Evolutionary conservation across 1,284 basidiomycete species (phyloP), one percentile per base, ranked within the genome.

Genomic region (Naganishia liquefaciens): DNA sequence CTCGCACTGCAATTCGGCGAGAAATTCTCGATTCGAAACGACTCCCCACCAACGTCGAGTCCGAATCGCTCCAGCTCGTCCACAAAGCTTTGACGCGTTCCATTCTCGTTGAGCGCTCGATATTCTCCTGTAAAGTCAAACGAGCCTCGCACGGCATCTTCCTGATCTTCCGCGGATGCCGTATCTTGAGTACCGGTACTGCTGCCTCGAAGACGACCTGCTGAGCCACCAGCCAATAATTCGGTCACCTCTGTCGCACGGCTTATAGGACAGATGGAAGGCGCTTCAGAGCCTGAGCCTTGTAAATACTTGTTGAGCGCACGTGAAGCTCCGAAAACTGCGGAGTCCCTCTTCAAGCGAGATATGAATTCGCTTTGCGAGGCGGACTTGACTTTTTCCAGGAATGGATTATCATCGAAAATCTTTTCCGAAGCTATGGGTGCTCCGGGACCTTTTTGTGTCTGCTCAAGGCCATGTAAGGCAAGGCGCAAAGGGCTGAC

Each of bases 101-200:
- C 86, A 28, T 88, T 87, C 70, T 87, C 85, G 64, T 87, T 87
- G 49, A 93, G 82, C 68, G 81, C 84, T 73, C 83, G 81, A 54
- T 90, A 80, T 75, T 92, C 91, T 25, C 85, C 87, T 0, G 90
- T 92, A 72, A 93, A 93, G 74, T 93, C 90, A 69, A 93, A 93
- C 1, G 87, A 89, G 70, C 84, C 86, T 76, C 87, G 88, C 0
- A 88, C 89, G 66, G 86, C 84, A 57, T 87, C 85, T 50, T 67
- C 63, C 28, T 66, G 53, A 40, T 75, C 80, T 19, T 25, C 10
- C 0, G 65, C 54, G 5, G 61, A 55, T 11, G 54, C 40, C 13
- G 61, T 67, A 6, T 63, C 54, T 46, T 63, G 39, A 10, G 47
- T 55, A 27, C 50, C 33, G 30, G 39, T 50, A 54, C 51, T 44